Base-by-base conservation (phyloP, 805 yeast genomes). In the Nakazawaea wickerhamii region DNA sequence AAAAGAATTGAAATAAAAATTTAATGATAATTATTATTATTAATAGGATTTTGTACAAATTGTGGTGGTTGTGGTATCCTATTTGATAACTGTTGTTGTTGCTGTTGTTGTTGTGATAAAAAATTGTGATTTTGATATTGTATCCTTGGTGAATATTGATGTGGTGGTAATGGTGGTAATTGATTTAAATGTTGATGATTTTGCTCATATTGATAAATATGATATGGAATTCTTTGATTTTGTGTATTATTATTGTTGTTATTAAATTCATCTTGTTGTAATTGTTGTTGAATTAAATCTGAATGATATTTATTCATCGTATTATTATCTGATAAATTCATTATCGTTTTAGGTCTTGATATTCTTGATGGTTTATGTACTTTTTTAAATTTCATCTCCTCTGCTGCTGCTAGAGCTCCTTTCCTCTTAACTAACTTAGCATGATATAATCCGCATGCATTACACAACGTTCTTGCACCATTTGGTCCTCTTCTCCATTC, bases 401-500 rank as follows among this genome's bases (percentile, higher is more conserved):
- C 65, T 30, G 73, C 72, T 17, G 83, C 81, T 34, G 65, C 65
- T 3, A 60, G 68, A 38, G 70, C 73, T 11, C 87, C 87, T 48
- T 69, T 72, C 46, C 70, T 68, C 55, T 80, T 83, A 41, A 76
- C 68, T 30, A 83, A 63, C 55, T 85, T 84, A 37, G 86, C 83
- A 57, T 79, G 84, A 55, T 71, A 81, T 30, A 85, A 62, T 0
- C 95, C 95, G 58, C 95, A 85, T 1, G 95, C 93, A 57, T 85
- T 85, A 60, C 95, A 85, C 40, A 85, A 61, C 1, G 89, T 82
- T 31, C 89, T 65, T 11, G 79, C 76, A 2, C 93, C 95, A 40
- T 75, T 74, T 2, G 95, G 93, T 0, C 95, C 95, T 35, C 83
- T 71, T 44, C 95, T 65, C 95, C 95, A 85, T 58, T 85, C 95